Evolutionary conservation across 1,284 basidiomycete species (phyloP).

Genomic region (Ceratobasidium sp.): DNA sequence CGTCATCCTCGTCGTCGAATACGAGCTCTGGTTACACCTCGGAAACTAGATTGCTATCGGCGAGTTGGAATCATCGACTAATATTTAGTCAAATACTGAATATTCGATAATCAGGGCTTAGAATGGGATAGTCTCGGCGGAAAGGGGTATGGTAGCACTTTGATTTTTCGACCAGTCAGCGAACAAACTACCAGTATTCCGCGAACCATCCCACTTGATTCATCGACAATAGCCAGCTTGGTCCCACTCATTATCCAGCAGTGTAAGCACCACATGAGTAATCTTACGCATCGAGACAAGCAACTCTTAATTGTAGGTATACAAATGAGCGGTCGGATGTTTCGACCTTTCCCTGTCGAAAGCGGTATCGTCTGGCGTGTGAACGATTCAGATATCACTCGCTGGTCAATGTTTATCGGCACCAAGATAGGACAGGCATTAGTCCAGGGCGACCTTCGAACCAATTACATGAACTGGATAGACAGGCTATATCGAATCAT

Average conservation of each 20-base stretch:
- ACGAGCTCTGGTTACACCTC: no score
- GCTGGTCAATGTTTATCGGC: constrained; percentile 25
- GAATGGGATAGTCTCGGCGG: no score
- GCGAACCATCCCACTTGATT: background rate
- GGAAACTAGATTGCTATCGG: no score
- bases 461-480: constrained; percentile 2
- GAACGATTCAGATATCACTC: background rate
- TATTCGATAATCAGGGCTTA: no score
- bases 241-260: background rate
- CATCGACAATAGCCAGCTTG: background rate
- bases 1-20: no score
- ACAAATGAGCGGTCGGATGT: background rate
- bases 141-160: no score
- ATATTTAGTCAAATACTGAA: no score
- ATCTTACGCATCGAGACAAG: no score
- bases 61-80: no score
- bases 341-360: constrained; percentile 3
- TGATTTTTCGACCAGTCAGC: no score
- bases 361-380: background rate
- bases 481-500: background rate
- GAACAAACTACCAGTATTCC: no score
- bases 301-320: constrained; percentile 1
- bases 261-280: background rate
- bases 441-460: background rate
- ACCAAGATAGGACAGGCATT: constrained; percentile 12